Evolutionary conservation across 1,284 basidiomycete species (phyloP).

Genomic region (Cutaneotrichosporon sp.): DNA sequence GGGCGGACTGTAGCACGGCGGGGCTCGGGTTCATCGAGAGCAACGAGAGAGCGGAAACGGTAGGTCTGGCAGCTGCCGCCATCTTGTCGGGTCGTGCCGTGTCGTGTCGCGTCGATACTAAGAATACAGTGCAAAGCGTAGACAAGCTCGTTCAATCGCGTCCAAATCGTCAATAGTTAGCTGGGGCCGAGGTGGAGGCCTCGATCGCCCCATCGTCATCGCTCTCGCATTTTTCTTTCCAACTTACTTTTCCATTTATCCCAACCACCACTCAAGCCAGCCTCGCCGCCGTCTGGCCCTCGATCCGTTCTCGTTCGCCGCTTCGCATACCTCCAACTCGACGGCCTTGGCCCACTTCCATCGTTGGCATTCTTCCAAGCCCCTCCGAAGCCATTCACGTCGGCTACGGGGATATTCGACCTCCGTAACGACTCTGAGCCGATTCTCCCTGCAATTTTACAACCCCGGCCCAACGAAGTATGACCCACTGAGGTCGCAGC

Average conservation of each 20-base stretch:
- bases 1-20: constrained; percentile 26
- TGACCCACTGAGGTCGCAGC: not conserved
- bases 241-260: not conserved
- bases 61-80: not conserved
- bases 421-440: not conserved
- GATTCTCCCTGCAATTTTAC: not conserved
- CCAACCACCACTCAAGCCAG: not conserved
- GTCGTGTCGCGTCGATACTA: no score
- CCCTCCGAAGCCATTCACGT: not conserved
- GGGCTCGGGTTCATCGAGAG: constrained; percentile 26
- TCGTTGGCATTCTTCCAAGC: constrained; percentile 1
- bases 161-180: not conserved
- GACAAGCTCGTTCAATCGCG: no score
- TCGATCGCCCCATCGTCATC: not conserved
- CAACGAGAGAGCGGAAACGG: constrained; percentile 16
- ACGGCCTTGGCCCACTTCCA: constrained; percentile 6
- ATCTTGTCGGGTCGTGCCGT: no score
- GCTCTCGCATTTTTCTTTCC: not conserved
- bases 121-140: no score
- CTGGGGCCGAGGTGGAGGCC: not conserved
- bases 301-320: not conserved
- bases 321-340: constrained; percentile 5
- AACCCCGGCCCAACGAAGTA: not conserved
- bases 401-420: no score
- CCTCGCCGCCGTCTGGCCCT: not conserved